These are phyloP conservation scores for Fusarium humuli DNA, from an alignment of 2,329 filamentous ascomycete genomes.

Conservation along the genomic window DNA sequence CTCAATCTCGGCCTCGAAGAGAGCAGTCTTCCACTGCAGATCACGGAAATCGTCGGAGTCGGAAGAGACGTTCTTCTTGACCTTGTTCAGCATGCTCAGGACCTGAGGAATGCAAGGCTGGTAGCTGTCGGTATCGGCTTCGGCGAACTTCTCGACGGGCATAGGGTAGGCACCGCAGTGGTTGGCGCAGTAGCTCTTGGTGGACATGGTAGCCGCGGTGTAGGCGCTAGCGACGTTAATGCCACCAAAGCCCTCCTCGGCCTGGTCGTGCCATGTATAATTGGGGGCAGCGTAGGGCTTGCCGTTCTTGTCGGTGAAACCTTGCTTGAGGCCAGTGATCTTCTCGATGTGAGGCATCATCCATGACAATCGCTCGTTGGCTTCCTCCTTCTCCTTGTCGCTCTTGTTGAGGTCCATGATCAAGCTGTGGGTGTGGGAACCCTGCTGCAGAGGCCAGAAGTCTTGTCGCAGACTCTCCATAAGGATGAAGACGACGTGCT, in stretches of 20 bases:
- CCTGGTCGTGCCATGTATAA: slow-evolving; percentile 43
- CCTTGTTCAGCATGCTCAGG: slow-evolving; percentile 50
- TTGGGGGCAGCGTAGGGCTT: slow-evolving; percentile 45
- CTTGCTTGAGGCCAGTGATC: slow-evolving; percentile 36
- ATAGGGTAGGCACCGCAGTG: slow-evolving; percentile 59
- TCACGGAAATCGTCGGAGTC: slow-evolving; percentile 42
- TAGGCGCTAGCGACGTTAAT: slow-evolving; percentile 56
- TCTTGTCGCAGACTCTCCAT: slow-evolving; percentile 60
- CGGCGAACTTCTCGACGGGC: slow-evolving; percentile 57
- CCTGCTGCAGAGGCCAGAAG: slow-evolving; percentile 58
- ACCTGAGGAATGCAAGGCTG: slow-evolving; percentile 59
- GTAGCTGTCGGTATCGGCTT: slow-evolving; percentile 56
- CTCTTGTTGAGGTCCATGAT: slow-evolving; percentile 42
- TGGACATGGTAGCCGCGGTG: slow-evolving; percentile 57
- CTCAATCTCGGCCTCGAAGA: slow-evolving; percentile 52
- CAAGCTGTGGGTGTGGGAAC: slow-evolving; percentile 53
- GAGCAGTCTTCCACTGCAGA: slow-evolving; percentile 49
- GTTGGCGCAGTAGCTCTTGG: slow-evolving; percentile 58
- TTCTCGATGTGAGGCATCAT: slow-evolving; percentile 42
- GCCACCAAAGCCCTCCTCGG: slow-evolving; percentile 51
- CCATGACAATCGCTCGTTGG: slow-evolving; percentile 45
- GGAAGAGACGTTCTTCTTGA: slow-evolving; percentile 37
- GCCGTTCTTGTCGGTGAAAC: slow-evolving; percentile 42
- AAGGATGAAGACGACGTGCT: slow-evolving; percentile 58
- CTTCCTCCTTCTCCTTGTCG: slow-evolving; percentile 46